Base-by-base conservation (phyloP, 108 stramenopile genomes). In the Skeletonema tropicum region DNA sequence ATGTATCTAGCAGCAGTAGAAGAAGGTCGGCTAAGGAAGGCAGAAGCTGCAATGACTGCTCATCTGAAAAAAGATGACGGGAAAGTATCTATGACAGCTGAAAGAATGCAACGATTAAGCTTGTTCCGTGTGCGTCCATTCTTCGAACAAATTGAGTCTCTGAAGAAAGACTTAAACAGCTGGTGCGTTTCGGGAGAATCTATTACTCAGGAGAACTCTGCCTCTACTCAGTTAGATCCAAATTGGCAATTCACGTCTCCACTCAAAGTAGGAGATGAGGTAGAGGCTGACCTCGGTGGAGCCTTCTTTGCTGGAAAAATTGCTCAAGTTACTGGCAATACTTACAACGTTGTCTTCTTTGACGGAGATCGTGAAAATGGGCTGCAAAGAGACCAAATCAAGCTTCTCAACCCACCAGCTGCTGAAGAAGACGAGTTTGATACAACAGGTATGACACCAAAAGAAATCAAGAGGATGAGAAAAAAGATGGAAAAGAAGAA, bases 1-100 rank as follows among this genome's bases (percentile, higher is more conserved):
- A 94, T 94, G 93, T 94, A 92, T 58, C 30, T 92, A 30, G 91
- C 93, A 21, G 93, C 93, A 6, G 57, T 94, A 11, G 89, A 94
- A 66, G 93, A 94, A 67, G 90, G 91, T 45, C 73, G 84, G 42
- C 71, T 76, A 33, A 74, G 93, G 12, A 81, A 87, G 64, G 80
- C 87, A 14, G 92, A 93, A 68, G 80, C 79, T 17, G 87, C 87
- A 29, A 93, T 93, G 85, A 89, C 87, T 15, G 85, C 89, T n/a
- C 89, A 90, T 55, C 66, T 93, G 58, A 61, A 55, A 38, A 48
- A 74, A 26, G 63, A 84, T 33, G 36, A 60, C 7, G 48, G 36
- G n/a, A n/a, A 39, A 19, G 39, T 62, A 12, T 59, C 46, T 3
- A 82, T 92, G 85, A 88, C 88, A 46, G 87, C 83, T 10, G 87